A percentile compares a stretch with the other conserved stretches of the same genome.
Conservation (phyloP, 345 rosid species). For the Rhodamnia argentea region DNA sequence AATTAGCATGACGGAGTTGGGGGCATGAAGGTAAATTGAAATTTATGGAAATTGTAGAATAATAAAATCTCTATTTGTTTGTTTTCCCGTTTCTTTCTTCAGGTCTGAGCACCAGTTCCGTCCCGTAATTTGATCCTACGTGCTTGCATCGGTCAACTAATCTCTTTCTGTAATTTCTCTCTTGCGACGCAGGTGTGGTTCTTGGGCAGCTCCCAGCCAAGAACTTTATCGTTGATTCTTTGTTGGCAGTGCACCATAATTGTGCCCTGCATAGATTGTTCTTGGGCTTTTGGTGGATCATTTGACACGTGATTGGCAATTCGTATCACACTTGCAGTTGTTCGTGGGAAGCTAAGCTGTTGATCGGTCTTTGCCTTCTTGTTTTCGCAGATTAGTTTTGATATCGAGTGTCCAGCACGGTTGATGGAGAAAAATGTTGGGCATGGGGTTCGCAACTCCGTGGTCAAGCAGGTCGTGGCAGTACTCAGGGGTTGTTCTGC, state of each 20-base stretch:
- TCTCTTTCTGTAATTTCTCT: not conserved
- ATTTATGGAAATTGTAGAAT: not conserved
- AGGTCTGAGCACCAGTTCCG: not conserved
- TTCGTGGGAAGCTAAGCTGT: not conserved
- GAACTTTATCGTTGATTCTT: too few species aligned
- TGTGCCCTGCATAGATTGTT: not conserved
- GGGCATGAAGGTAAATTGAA: not conserved
- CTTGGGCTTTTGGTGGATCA: not conserved
- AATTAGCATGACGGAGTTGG: not conserved
- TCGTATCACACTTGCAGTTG: not conserved
- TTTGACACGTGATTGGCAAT: not conserved
- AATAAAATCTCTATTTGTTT: not conserved
- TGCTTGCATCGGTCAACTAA: not conserved
- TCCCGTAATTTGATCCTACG: not conserved
- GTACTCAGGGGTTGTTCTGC: not conserved
- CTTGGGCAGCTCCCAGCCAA: not conserved
- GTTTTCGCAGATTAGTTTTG: not conserved
- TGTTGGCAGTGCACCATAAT: too few species aligned
- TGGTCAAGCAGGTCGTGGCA: constrained; percentile 31
- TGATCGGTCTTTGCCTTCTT: not conserved
- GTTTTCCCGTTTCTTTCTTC: too few species aligned
- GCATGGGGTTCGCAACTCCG: constrained; percentile 4
- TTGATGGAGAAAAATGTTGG: not conserved
- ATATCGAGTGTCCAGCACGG: not conserved
- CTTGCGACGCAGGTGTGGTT: not conserved